Conservation (phyloP, 2,329 filamentous ascomycete species). For the Cucurbitaria berberidis region DNA sequence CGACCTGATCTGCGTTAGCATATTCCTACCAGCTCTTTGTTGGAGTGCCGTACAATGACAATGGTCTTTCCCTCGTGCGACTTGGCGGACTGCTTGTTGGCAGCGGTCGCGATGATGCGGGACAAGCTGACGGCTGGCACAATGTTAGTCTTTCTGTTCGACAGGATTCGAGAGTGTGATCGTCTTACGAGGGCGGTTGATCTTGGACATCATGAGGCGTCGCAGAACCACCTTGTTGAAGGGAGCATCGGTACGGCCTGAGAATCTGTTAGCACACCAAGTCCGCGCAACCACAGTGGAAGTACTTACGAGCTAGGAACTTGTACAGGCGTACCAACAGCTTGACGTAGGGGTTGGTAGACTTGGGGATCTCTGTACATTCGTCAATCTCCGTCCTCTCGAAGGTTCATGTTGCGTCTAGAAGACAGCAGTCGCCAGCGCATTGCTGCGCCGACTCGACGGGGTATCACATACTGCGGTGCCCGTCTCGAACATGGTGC, state of each 20-base stretch:
- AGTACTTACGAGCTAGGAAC: conserved; percentile 87
- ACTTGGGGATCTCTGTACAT: conserved; percentile 67
- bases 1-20: conserved; percentile 57
- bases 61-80: conserved; percentile 79
- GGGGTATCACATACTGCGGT: conserved; percentile 64
- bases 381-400: conserved; percentile 45
- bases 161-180: conserved; percentile 1
- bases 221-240: conserved; percentile 99
- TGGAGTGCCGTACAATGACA: conserved; percentile 65
- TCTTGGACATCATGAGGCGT: conserved; percentile 97
- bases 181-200: conserved; percentile 72
- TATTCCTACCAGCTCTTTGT: background rate
- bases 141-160: conserved; percentile 23
- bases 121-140: conserved; percentile 79
- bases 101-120: conserved; percentile 73
- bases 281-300: conserved; percentile 6
- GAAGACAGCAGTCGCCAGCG: conserved; percentile 48
- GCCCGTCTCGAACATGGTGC: conserved; percentile 69
- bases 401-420: conserved; percentile 48
- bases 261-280: conserved; percentile 31
- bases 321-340: conserved; percentile 98
- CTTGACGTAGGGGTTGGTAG: conserved; percentile 97
- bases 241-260: conserved; percentile 91
- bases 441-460: conserved; percentile 49
- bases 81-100: conserved; percentile 58